phyloP scores from a whole-genome alignment of 768 basidiomycete species.

The Phlebiopsis flavidoalba region DNA sequence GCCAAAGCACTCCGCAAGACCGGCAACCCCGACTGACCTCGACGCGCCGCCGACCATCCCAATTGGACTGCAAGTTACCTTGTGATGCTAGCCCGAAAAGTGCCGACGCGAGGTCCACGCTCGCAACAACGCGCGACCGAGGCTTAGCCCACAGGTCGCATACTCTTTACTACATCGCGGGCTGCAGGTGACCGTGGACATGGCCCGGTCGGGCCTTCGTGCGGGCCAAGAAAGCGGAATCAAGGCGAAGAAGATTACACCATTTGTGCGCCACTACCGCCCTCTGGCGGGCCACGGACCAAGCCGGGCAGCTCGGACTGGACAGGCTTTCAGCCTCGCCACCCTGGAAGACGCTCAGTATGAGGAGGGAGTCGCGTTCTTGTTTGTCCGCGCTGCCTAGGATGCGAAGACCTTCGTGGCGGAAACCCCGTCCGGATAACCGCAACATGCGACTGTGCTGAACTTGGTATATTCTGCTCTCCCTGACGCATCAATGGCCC shows the following conservation, averaged over 20 bases:
- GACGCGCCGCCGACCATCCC: slow-evolving; percentile 57
- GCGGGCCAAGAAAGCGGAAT: slow-evolving; percentile 65
- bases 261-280: slow-evolving; percentile 53
- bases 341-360: slow-evolving; percentile 35
- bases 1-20: slow-evolving; percentile 48
- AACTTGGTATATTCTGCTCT: slow-evolving; percentile 57
- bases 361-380: slow-evolving; percentile 57
- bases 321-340: slow-evolving; percentile 40
- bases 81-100: slow-evolving; percentile 41
- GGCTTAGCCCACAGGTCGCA: slow-evolving; percentile 52
- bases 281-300: slow-evolving; percentile 57
- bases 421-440: slow-evolving; percentile 57
- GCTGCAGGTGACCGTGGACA: slow-evolving; percentile 41
- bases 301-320: slow-evolving; percentile 54
- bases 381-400: slow-evolving; percentile 55
- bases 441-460: slow-evolving; percentile 51
- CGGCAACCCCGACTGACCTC: slow-evolving; percentile 33
- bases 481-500: slow-evolving; percentile 47
- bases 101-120: slow-evolving; percentile 42
- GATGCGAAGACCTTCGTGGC: slow-evolving; percentile 52
- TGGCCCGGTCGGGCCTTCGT: slow-evolving; percentile 47
- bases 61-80: slow-evolving; percentile 58
- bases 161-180: slow-evolving; percentile 63
- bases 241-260: slow-evolving; percentile 47
- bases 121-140: slow-evolving; percentile 43